Conservation (phyloP, 768 basidiomycete genomes). For the Russula olivacea region DNA sequence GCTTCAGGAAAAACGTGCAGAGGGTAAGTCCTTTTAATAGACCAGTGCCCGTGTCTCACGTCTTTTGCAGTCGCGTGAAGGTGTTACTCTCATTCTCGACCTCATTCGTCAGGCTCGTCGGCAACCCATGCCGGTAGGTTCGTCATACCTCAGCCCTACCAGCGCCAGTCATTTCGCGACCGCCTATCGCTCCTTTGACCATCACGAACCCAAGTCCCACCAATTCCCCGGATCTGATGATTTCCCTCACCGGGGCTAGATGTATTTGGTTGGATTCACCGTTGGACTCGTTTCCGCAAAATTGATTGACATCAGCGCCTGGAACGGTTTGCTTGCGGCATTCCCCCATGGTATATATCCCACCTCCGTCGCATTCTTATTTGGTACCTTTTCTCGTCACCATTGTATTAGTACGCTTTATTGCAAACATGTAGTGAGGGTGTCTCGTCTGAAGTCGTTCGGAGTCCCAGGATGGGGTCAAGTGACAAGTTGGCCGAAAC, state of each 20-base stretch:
- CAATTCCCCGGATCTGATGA: conserved; percentile 2
- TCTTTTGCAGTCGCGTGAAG: conserved; percentile 67
- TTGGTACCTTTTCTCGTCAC: conserved; percentile 5
- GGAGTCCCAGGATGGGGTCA: not conserved
- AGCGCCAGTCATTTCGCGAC: conserved; percentile 13
- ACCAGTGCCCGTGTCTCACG: conserved; percentile 14
- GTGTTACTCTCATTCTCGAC: conserved; percentile 74
- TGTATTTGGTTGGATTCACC: not conserved
- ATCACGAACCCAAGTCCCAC: conserved; percentile 1
- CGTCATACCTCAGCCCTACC: conserved; percentile 22
- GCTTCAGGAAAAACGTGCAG: conserved; percentile 85
- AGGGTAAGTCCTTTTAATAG: conserved; percentile 43
- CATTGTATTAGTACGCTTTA: conserved; percentile 19
- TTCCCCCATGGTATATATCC: conserved; percentile 11
- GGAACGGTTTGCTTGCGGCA: not conserved
- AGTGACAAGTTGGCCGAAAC: not conserved
- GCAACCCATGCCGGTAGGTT: conserved; percentile 43
- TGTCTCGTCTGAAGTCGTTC: not conserved
- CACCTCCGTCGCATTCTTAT: not conserved
- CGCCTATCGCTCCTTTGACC: not conserved
- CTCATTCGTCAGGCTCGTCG: conserved; percentile 74
- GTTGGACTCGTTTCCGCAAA: conserved; percentile 2
- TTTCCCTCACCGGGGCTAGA: not conserved
- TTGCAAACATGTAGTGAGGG: conserved; percentile 6
- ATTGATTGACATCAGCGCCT: conserved; percentile 1